Conservation (phyloP, 139 green algal species). For the Spirogloea muscicola region DNA sequence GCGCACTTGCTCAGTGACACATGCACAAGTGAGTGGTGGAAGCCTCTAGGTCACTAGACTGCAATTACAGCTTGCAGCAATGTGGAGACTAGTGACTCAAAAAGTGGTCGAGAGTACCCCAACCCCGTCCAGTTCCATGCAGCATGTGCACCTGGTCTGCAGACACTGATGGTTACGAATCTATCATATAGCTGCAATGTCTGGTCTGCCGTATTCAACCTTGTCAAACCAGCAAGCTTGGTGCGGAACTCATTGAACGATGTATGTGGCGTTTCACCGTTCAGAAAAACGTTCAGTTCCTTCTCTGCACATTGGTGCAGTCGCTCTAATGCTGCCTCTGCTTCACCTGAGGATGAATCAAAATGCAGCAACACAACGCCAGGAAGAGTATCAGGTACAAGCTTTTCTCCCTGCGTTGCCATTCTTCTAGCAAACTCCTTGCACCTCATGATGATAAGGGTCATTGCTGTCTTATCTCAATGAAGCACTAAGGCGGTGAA, state of each 20-base stretch:
- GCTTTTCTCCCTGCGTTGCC: background rate
- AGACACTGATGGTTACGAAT: background rate
- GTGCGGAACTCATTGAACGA: conserved; percentile 52
- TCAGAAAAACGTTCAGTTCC: conserved; percentile 43
- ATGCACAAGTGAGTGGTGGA: too few relatives aligned
- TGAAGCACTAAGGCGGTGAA: background rate
- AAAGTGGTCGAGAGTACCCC: too few relatives aligned
- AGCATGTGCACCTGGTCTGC: background rate
- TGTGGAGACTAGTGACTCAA: too few relatives aligned
- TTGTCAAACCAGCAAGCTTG: conserved; percentile 51
- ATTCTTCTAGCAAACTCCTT: background rate
- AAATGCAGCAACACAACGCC: background rate
- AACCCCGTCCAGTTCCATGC: too few relatives aligned
- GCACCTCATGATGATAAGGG: background rate
- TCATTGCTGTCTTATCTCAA: background rate
- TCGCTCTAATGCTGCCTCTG: conserved; percentile 42
- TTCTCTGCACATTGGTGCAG: conserved; percentile 46
- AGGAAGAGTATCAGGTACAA: background rate
- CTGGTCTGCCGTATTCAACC: conserved; percentile 7
- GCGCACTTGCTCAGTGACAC: background rate
- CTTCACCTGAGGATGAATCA: conserved; percentile 35
- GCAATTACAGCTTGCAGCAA: too few relatives aligned
- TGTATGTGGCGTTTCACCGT: background rate
- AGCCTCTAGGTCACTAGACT: too few relatives aligned
- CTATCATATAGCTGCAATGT: background rate